phyloP scores from a whole-genome alignment of 169 alveolate species.

The Besnoitia besnoiti region DNA sequence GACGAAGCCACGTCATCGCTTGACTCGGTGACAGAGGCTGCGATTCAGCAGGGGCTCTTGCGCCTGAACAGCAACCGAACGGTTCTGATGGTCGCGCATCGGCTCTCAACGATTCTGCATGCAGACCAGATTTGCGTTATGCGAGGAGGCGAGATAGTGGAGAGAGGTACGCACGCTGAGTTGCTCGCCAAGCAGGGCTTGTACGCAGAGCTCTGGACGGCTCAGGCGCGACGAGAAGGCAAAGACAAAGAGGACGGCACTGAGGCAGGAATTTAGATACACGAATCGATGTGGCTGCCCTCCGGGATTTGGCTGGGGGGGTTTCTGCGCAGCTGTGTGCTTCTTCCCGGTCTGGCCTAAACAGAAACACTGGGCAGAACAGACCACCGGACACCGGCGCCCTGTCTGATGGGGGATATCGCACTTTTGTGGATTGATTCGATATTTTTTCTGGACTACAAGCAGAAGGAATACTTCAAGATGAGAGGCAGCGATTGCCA shows the following conservation, averaged over 20 bases:
- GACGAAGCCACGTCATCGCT: slow-evolving; percentile 95
- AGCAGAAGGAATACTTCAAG: too few relatives aligned
- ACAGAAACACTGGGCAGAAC: too few relatives aligned
- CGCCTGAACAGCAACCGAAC: slow-evolving; percentile 21
- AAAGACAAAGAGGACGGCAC: background rate
- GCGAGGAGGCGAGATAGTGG: slow-evolving; percentile 62
- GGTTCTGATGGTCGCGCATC: slow-evolving; percentile 68
- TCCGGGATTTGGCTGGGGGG: too few relatives aligned
- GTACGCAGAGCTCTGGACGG: slow-evolving; percentile 49
- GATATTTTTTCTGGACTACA: too few relatives aligned
- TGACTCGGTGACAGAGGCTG: slow-evolving; percentile 94
- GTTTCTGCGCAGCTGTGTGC: too few relatives aligned
- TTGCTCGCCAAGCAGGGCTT: slow-evolving; percentile 15
- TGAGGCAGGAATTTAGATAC: too few relatives aligned
- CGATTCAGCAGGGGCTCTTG: slow-evolving; percentile 71
- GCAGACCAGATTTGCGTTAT: slow-evolving; percentile 68
- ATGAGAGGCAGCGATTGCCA: too few relatives aligned
- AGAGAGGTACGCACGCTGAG: slow-evolving; percentile 71
- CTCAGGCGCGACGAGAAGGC: slow-evolving; percentile 13
- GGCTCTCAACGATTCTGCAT: slow-evolving; percentile 69
- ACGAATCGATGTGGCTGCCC: too few relatives aligned
- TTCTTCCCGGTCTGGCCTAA: too few relatives aligned
- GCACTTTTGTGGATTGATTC: too few relatives aligned
- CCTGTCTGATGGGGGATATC: too few relatives aligned
- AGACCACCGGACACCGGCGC: too few relatives aligned